Evolutionary conservation across 2,329 filamentous ascomycete species (phyloP).

Genomic region (Colletotrichum eleusines): DNA sequence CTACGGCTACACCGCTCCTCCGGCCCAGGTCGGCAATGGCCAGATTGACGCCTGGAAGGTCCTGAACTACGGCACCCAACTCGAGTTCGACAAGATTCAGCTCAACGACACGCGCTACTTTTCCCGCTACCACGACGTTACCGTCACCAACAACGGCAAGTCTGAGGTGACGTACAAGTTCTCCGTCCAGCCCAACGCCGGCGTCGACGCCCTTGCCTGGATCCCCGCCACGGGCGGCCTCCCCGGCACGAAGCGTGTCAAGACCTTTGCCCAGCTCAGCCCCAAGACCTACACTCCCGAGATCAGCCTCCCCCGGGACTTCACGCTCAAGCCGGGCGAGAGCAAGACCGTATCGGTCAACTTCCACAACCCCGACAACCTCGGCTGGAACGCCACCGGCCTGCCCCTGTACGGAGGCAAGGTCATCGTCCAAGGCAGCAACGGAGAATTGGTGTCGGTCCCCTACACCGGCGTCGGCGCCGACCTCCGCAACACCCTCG

Average conservation of each 20-base stretch:
- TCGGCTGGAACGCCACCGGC: conserved; percentile 38
- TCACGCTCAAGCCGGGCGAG: conserved; percentile 46
- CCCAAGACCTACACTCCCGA: conserved; percentile 42
- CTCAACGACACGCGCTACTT: conserved; percentile 61
- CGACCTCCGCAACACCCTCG: conserved; percentile 39
- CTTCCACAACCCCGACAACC: conserved; percentile 47
- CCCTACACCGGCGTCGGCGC: conserved; percentile 51
- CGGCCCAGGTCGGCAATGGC: conserved; percentile 57
- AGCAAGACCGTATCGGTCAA: conserved; percentile 46
- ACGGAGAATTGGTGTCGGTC: conserved; percentile 56
- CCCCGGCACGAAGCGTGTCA: conserved; percentile 33
- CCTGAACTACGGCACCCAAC: conserved; percentile 53
- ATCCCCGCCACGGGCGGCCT: conserved; percentile 22
- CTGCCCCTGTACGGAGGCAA: conserved; percentile 53
- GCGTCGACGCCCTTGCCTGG: conserved; percentile 51
- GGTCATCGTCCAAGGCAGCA: conserved; percentile 51
- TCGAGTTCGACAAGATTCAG: conserved; percentile 56
- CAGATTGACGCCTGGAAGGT: conserved; percentile 58
- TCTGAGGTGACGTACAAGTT: conserved; percentile 51
- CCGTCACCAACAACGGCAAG: conserved; percentile 54
- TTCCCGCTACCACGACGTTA: conserved; percentile 45
- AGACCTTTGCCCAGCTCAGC: conserved; percentile 44
- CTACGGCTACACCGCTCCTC: conserved; percentile 48
- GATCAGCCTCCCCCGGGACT: conserved; percentile 42
- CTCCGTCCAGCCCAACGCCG: conserved; percentile 48